A percentile compares a stretch with the other conserved stretches of the same genome.
Evolutionary conservation across 306 rosid species (phyloP).

Genomic region (Corylus heterophylla): DNA sequence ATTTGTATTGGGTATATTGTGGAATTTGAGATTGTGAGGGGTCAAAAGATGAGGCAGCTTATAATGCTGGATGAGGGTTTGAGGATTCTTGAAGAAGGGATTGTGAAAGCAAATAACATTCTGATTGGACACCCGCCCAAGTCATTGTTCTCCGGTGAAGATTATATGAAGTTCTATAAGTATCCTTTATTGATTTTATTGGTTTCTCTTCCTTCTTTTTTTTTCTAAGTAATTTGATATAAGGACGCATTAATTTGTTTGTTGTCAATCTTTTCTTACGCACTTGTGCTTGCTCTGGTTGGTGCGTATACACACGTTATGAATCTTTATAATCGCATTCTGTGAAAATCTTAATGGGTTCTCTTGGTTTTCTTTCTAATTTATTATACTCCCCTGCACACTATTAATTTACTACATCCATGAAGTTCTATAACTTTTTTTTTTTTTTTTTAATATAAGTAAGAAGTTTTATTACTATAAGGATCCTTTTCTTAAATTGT

Average conservation of each 20-base stretch:
- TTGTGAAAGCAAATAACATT: neutral
- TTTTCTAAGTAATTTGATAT: neutral
- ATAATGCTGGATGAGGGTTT: conserved; percentile 7
- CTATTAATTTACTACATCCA: neutral
- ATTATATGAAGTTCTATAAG: conserved; percentile 3
- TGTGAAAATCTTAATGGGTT: neutral
- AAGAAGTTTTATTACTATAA: too few relatives aligned
- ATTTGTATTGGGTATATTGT: neutral
- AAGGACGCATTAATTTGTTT: neutral
- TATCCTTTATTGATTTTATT: neutral
- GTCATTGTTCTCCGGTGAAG: neutral
- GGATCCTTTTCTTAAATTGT: neutral
- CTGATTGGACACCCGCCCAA: neutral
- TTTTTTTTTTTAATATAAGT: too few relatives aligned
- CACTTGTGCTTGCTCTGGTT: neutral
- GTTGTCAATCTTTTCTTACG: neutral
- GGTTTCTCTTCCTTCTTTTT: neutral
- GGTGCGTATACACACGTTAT: too few relatives aligned
- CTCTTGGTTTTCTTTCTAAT: neutral
- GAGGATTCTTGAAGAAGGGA: conserved; percentile 12
- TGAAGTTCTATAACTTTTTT: too few relatives aligned
- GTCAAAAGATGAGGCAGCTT: neutral
- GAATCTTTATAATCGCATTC: too few relatives aligned
- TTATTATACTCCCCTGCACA: neutral
- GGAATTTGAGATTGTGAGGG: conserved; percentile 3